Conservation (phyloP, 331 rosid genomes). For the Quercus tomentella region DNA sequence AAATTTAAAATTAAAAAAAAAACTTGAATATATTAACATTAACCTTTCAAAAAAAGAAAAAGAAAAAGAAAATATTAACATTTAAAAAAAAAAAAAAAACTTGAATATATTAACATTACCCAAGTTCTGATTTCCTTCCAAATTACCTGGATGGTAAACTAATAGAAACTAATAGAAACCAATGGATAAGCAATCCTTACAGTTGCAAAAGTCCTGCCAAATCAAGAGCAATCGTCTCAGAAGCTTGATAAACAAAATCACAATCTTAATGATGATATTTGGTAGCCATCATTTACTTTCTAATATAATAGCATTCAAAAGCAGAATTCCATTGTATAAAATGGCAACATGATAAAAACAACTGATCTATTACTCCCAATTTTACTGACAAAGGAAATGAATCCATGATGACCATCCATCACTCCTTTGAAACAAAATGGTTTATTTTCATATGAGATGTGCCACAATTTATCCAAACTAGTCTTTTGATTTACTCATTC, state of each 20-base stretch:
- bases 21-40: too few species aligned
- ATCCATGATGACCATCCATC: background rate
- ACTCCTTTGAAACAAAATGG: background rate
- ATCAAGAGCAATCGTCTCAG: background rate
- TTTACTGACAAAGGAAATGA: background rate
- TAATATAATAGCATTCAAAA: background rate
- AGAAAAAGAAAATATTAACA: too few species aligned
- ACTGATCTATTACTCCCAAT: background rate
- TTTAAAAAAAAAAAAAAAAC: too few species aligned
- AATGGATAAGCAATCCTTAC: too few species aligned
- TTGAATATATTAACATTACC: too few species aligned
- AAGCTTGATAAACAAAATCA: background rate
- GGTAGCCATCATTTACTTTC: background rate
- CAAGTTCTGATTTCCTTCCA: too few species aligned
- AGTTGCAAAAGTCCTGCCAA: background rate
- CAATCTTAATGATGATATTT: too few species aligned
- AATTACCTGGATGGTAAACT: too few species aligned
- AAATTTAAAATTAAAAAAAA: too few species aligned
- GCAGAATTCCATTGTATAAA: background rate
- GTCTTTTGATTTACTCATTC: conserved; percentile 3
- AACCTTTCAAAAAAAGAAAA: too few species aligned
- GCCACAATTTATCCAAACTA: background rate
- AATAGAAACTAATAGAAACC: too few species aligned
- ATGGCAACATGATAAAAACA: background rate
- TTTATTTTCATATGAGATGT: background rate